These are phyloP conservation scores for Astragalus glycyphyllos DNA, from an alignment of 306 rosid genomes.

Conservation along the genomic window DNA sequence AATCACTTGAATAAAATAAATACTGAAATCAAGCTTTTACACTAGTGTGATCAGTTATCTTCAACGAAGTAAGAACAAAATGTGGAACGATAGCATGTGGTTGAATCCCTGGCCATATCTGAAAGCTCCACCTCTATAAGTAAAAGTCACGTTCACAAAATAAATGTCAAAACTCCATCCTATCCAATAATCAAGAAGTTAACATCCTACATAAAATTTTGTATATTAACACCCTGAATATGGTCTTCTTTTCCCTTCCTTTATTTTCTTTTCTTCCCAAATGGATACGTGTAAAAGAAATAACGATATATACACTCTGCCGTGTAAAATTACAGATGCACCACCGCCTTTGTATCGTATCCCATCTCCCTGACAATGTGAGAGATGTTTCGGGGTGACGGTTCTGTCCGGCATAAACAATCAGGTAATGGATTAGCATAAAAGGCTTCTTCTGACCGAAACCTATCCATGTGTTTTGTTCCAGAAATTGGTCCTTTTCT, in stretches of 20 bases:
- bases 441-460: slow-evolving; percentile 90
- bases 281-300: slow-evolving; percentile 19
- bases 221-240: slow-evolving; percentile 38
- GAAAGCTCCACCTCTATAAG: slow-evolving; percentile 45
- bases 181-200: background rate
- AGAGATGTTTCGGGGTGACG: slow-evolving; percentile 49
- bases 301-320: slow-evolving; percentile 46
- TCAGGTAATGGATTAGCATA: slow-evolving; percentile 85
- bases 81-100: slow-evolving; percentile 17
- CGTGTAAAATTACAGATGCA: background rate
- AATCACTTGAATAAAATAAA: background rate
- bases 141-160: slow-evolving; percentile 32
- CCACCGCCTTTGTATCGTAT: slow-evolving; percentile 24
- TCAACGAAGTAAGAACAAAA: slow-evolving; percentile 31
- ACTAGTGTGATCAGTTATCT: background rate
- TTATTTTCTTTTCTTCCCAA: slow-evolving; percentile 15
- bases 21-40: background rate
- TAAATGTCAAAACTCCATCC: slow-evolving; percentile 39
- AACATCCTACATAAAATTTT: slow-evolving; percentile 27
- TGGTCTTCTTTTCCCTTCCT: background rate
- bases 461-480: slow-evolving; percentile 78
- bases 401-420: slow-evolving; percentile 73
- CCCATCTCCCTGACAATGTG: slow-evolving; percentile 33
- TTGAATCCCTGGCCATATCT: slow-evolving; percentile 16
- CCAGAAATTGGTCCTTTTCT: slow-evolving; percentile 96